Evolutionary conservation across 179 eudicot genomes (phyloP).

Genomic region (Gypsophila paniculata): DNA sequence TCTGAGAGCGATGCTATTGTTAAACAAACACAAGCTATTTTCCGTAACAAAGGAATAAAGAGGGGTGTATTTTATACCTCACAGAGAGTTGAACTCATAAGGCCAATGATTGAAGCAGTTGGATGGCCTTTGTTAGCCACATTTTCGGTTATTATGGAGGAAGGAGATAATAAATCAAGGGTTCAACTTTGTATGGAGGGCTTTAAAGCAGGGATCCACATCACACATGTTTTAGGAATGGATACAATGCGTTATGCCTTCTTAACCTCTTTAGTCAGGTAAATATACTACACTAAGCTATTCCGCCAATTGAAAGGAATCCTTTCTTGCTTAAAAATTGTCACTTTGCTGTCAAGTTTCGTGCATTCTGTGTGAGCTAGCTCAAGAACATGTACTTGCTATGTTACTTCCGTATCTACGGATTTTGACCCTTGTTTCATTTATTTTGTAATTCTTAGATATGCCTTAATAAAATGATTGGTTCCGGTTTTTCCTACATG

Average conservation of each 20-base stretch:
- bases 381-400: too few species aligned
- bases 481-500: not conserved
- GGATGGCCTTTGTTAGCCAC: slow-evolving; percentile 99
- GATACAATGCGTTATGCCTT: slow-evolving; percentile 99
- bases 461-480: not conserved
- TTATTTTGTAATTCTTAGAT: slow-evolving; percentile 7
- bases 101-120: slow-evolving; percentile 95
- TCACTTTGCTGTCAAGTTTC: too few species aligned
- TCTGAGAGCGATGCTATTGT: slow-evolving; percentile 81
- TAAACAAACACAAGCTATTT: slow-evolving; percentile 71
- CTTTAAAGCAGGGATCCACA: slow-evolving; percentile 86
- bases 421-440: not conserved
- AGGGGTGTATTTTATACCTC: slow-evolving; percentile 85
- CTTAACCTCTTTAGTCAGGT: slow-evolving; percentile 88
- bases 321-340: not conserved
- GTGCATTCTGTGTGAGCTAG: too few species aligned
- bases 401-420: not conserved
- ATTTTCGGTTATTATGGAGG: slow-evolving; percentile 94
- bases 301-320: not conserved
- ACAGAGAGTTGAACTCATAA: slow-evolving; percentile 69
- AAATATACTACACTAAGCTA: slow-evolving; percentile 20
- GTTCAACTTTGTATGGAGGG: slow-evolving; percentile 94
- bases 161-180: slow-evolving; percentile 87
- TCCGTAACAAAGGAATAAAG: slow-evolving; percentile 62
- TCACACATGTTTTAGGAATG: slow-evolving; percentile 87